phyloP scores from a whole-genome alignment of 2,329 filamentous ascomycete genomes.

The Teratosphaeria gauchensis region DNA sequence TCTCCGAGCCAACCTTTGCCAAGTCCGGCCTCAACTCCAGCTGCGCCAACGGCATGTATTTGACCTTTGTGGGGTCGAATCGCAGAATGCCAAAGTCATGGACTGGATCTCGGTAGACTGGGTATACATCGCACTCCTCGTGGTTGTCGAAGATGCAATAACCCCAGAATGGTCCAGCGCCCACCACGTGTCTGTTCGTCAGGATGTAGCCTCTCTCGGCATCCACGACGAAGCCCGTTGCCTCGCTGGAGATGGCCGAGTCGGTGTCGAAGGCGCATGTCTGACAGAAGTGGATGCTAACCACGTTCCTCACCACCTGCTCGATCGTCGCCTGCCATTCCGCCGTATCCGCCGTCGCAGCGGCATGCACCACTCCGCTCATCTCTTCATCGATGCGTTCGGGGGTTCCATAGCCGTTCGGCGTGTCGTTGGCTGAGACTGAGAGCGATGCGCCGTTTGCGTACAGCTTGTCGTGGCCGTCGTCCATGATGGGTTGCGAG shows the following conservation, averaged over 20 bases:
- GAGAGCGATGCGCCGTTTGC: constrained; percentile 20
- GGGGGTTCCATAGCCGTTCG: constrained; percentile 26
- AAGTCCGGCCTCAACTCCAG: constrained; percentile 75
- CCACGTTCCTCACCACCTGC: constrained; percentile 85
- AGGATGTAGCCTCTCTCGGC: constrained; percentile 68
- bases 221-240: constrained; percentile 95
- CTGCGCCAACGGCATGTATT: constrained; percentile 86
- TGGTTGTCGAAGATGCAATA: constrained; percentile 99
- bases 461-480: constrained; percentile 10
- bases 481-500: constrained; percentile 13
- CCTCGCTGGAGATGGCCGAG: constrained; percentile 82
- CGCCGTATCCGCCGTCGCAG: constrained; percentile 52
- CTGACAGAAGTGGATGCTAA: constrained; percentile 98
- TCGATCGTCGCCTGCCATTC: constrained; percentile 97
- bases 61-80: constrained; percentile 91
- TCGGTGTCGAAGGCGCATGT: constrained; percentile 99
- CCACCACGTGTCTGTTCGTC: constrained; percentile 69
- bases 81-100: constrained; percentile 97
- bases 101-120: constrained; percentile 94
- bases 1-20: constrained; percentile 82
- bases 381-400: constrained; percentile 31
- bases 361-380: constrained; percentile 31
- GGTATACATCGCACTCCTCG: constrained; percentile 87
- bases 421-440: constrained; percentile 21
- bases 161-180: constrained; percentile 92